Conservation (phyloP, 345 rosid genomes). For the Murraya koenigii region DNA sequence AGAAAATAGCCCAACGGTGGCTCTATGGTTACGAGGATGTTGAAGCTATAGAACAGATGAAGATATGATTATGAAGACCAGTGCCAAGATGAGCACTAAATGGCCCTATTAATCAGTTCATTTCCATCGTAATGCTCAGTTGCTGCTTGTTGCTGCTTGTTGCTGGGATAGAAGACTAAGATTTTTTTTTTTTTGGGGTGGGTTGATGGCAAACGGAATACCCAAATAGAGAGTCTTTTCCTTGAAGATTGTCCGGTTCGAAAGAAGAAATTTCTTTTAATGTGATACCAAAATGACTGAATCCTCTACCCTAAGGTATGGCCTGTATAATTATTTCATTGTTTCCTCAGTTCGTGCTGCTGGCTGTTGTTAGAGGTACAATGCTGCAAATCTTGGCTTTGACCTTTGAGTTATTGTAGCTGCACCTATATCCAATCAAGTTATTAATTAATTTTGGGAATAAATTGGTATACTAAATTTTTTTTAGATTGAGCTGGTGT, state of each 20-base stretch:
- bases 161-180: conserved; percentile 62
- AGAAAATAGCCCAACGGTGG: conserved; percentile 31
- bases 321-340: no score
- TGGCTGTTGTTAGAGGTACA: no score
- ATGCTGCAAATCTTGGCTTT: no score
- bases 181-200: conserved; percentile 77
- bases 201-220: conserved; percentile 88
- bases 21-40: conserved; percentile 31
- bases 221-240: conserved; percentile 77
- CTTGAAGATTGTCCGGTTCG: conserved; percentile 79
- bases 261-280: conserved; percentile 85
- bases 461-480: no score
- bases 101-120: conserved; percentile 69
- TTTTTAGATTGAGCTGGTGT: no score
- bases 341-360: no score
- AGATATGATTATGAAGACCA: conserved; percentile 64
- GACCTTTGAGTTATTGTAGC: no score
- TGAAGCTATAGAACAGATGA: conserved; percentile 58
- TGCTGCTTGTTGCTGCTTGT: conserved; percentile 72
- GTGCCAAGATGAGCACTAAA: conserved; percentile 47
- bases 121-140: conserved; percentile 82
- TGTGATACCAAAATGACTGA: no score
- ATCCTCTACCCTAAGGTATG: no score
- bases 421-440: no score
- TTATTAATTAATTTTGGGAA: no score